Evolutionary conservation across 2,329 filamentous ascomycete genomes (phyloP), one percentile per base, ranked within the genome.

Genomic region (Hypoxylon sp.): DNA sequence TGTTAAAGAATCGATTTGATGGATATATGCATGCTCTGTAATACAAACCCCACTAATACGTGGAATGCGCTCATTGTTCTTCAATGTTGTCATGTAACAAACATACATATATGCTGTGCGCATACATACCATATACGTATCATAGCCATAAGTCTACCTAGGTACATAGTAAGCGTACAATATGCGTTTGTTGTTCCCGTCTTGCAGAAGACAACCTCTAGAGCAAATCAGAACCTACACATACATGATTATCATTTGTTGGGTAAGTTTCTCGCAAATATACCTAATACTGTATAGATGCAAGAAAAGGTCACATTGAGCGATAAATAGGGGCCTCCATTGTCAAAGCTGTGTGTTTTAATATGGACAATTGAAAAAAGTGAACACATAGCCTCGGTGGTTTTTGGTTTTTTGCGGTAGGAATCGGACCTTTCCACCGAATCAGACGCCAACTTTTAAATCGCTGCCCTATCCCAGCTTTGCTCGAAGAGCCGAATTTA

Each of bases 351-450:
- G n/a, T 58, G 30, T 63, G 50, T 41, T 43, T 36, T 13, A 10
- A 19, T 38, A 50, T 53, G 34, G 4, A 19, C 7, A 38, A 25
- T n/a, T n/a, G 53, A 48, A 62, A 61, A 61, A 52, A 45, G 52
- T 60, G 34, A 48, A 28, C 60, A 65, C 60, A 63, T 63, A 61
- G 65, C 68, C 60, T 71, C 68, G 68, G 68, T 64, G 62, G 57
- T 67, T 65, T 23, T n/a, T n/a, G n/a, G n/a, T n/a, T 23, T 65
- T 68, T 64, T 52, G 56, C 68, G 72, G 71, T 58, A 61, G 72
- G 66, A 73, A 55, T 68, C 73, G 72, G 73, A 62, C 60, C 68
- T 70, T 70, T 68, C 65, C 55, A 58, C 69, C 73, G 71, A 75
- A 73, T 74, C 64, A 70, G 58, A 65, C 36, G 58, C 63, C 65